Evolutionary conservation across 108 stramenopile species (phyloP), one percentile per base, ranked within the genome.

Genomic region (Cyclostephanos tholiformis): DNA sequence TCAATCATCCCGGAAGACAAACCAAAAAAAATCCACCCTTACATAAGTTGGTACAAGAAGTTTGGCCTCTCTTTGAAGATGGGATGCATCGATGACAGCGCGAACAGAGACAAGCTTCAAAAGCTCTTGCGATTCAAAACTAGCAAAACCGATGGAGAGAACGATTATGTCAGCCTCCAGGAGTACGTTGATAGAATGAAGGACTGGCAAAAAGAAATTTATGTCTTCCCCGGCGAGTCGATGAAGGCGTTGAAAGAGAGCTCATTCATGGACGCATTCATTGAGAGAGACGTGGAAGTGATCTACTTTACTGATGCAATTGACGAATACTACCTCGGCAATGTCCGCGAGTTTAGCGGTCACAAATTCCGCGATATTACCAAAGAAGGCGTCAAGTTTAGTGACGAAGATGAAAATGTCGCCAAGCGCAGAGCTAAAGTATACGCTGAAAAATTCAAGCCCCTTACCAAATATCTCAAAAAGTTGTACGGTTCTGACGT

Each of bases 181-280:
- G 85, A 91, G 46, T 99, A 99, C 84, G 86, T 98, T 12, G 86
- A 76, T 25, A 85, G 89, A 74, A 99, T 98, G 97, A 95, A 96
- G 82, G 98, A 98, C 6, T 99, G 97, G 98, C 99, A 99, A 77
- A 92, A 97, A 70, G 89, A 96, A 50, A 99, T 99, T 64, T 99
- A 94, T 86, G 93, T 88, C 77, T 77, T 98, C 67, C 96, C 97
- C 6, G 99, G 97, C 43, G 90, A 94, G 67, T 78, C 75, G 64
- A 84, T 89, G 48, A 96, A 95, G 67, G 80, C 86, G 29, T 78
- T 97, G 23, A 78, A 92, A 65, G 83, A 94, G 70, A 95, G 93
- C 19, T 97, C 96, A 10, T 99, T 99, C 80, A 69, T 98, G 78
- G 98, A 99, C 80, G 87, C 72, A 67, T 89, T 96, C 72, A 63